phyloP scores from a whole-genome alignment of 129 eudicot species.

The Saposhnikovia divaricata region DNA sequence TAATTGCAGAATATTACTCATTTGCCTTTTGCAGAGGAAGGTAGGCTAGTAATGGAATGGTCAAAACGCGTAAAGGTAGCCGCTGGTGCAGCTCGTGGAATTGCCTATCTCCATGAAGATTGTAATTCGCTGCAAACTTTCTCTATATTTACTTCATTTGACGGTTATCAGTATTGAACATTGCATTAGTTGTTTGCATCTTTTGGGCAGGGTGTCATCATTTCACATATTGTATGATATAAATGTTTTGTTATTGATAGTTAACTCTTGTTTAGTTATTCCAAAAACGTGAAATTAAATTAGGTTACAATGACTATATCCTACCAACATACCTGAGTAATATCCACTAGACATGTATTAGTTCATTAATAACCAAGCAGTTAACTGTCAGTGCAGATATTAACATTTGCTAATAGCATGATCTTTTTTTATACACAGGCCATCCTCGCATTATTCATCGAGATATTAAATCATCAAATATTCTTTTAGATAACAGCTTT shows the following conservation, averaged over 20 bases:
- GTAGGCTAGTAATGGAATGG: constrained; percentile 67
- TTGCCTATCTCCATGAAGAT: constrained; percentile 88
- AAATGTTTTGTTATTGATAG: not conserved
- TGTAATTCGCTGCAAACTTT: constrained; percentile 36
- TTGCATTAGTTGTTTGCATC: not conserved
- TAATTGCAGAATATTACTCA: not conserved
- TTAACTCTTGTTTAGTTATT: not conserved
- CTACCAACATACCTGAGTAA: not conserved
- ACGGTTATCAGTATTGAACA: not conserved
- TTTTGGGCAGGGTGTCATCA: not conserved
- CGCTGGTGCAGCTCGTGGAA: constrained; percentile 84
- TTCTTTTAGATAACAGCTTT: constrained; percentile 72
- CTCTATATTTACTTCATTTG: not conserved
- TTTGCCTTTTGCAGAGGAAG: constrained; percentile 42
- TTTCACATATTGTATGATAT: not conserved
- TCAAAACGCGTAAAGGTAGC: constrained; percentile 68
- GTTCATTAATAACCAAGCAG: constrained; percentile 1
- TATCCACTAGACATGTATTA: not conserved
- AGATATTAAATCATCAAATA: constrained; percentile 92
- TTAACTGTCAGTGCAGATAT: not conserved
- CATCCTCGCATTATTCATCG: constrained; percentile 91
- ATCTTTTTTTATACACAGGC: constrained; percentile 33
- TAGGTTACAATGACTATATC: not conserved
- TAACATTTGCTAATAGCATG: constrained; percentile 3
- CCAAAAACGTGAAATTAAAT: not conserved